phyloP scores from a whole-genome alignment of 2,329 filamentous ascomycete species.

The Fonsecaea pedrosoi region DNA sequence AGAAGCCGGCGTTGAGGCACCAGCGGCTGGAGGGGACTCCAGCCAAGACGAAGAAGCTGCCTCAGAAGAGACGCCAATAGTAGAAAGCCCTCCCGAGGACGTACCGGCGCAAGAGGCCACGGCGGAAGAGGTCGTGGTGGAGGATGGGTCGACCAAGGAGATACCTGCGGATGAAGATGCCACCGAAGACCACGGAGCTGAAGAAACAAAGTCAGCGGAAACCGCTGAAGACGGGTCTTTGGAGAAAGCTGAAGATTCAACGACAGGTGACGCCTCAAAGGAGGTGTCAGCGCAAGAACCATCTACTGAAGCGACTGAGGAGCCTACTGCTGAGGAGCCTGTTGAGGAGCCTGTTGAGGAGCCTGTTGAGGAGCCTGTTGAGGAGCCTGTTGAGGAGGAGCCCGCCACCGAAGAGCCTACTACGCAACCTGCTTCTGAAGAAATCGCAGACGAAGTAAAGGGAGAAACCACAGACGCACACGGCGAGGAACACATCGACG shows the following conservation, averaged over 20 bases:
- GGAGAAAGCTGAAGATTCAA: conserved; percentile 16
- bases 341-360: conserved; percentile 21
- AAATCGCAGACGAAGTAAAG: conserved; percentile 2
- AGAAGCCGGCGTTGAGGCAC: conserved; percentile 23
- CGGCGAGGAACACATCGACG: background rate
- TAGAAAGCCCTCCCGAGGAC: conserved; percentile 23
- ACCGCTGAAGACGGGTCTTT: conserved; percentile 20
- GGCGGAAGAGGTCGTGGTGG: conserved; percentile 20
- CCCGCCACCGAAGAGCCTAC: background rate
- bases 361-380: conserved; percentile 13
- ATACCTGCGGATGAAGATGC: conserved; percentile 18
- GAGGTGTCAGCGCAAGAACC: conserved; percentile 17
- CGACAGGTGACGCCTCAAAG: conserved; percentile 24
- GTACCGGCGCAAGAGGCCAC: conserved; percentile 6
- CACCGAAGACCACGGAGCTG: conserved; percentile 29
- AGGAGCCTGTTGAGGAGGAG: conserved; percentile 20
- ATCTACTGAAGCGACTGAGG: conserved; percentile 26
- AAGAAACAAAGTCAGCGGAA: conserved; percentile 32
- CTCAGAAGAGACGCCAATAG: conserved; percentile 37
- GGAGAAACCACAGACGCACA: background rate
- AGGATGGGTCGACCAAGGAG: conserved; percentile 21
- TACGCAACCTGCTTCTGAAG: background rate
- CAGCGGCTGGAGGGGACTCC: conserved; percentile 22
- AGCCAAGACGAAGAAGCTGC: conserved; percentile 29
- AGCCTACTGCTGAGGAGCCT: conserved; percentile 27